A percentile compares a stretch with the other conserved stretches of the same genome.
phyloP scores from a whole-genome alignment of 106 monocot species.

The Platanthera zijinensis region DNA sequence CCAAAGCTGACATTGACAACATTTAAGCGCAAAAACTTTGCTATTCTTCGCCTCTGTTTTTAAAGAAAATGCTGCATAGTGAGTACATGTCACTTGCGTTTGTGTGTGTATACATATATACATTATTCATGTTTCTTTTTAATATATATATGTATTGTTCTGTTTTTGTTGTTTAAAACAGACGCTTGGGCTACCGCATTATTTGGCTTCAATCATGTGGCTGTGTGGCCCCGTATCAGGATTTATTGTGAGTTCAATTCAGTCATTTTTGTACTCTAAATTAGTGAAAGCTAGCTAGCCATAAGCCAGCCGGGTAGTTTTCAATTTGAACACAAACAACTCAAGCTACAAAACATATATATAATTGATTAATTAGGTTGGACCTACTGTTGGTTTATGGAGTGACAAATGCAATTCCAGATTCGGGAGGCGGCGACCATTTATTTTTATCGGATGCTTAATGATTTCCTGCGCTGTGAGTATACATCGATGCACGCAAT shows the following conservation, averaged over 20 bases:
- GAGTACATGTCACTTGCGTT: too few species aligned
- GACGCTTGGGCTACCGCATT: slow-evolving; percentile 59
- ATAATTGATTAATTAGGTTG: slow-evolving; percentile 31
- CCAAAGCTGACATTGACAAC: too few species aligned
- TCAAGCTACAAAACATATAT: not conserved
- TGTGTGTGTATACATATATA: too few species aligned
- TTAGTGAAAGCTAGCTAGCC: not conserved
- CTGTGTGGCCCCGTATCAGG: slow-evolving; percentile 60
- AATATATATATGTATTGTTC: not conserved
- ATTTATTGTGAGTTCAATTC: slow-evolving; percentile 32
- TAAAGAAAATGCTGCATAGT: too few species aligned
- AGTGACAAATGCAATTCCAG: slow-evolving; percentile 60
- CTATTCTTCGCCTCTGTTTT: too few species aligned
- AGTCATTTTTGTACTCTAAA: not conserved
- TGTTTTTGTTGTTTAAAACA: slow-evolving; percentile 3
- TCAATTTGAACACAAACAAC: not conserved
- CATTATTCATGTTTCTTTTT: not conserved
- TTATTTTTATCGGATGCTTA: slow-evolving; percentile 53
- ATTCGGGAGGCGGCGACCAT: slow-evolving; percentile 67
- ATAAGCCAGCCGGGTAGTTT: not conserved
- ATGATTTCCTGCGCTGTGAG: slow-evolving; percentile 61
- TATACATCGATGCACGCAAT: not conserved
- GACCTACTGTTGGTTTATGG: slow-evolving; percentile 73
- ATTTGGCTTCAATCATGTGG: slow-evolving; percentile 56
- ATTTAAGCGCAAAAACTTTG: too few species aligned